Percentiles rank a stretch among this genome's conserved stretches.
Evolutionary conservation across 345 rosid genomes (phyloP).

Genomic region (Physaria fendleri): DNA sequence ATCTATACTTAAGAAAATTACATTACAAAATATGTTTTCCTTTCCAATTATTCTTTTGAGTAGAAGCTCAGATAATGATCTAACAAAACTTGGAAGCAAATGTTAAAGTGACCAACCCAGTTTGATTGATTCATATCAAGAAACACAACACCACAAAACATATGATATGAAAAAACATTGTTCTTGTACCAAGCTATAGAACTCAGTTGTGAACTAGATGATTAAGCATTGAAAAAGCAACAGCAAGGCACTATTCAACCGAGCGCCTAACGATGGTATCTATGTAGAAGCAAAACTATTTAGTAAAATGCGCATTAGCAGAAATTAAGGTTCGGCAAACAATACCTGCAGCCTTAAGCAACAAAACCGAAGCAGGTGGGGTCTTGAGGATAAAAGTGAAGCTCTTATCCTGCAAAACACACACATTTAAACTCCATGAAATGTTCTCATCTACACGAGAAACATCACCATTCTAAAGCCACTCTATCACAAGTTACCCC

Average conservation of each 20-base stretch:
- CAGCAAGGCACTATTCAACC: not conserved
- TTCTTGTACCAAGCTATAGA: not conserved
- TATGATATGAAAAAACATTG: not conserved
- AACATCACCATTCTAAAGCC: not conserved
- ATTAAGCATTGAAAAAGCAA: not conserved
- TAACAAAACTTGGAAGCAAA: not conserved
- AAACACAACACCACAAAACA: not conserved
- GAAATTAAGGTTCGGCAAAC: not conserved
- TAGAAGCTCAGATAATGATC: not conserved
- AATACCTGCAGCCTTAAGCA: conserved; percentile 91
- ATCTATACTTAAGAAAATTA: not conserved
- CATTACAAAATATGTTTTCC: not conserved
- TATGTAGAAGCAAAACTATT: not conserved
- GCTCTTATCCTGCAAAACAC: conserved; percentile 78
- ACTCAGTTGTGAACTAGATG: too few species aligned
- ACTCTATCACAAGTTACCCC: not conserved
- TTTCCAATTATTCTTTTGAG: not conserved
- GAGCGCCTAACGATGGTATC: not conserved
- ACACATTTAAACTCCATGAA: conserved; percentile 2
- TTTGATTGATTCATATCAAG: not conserved
- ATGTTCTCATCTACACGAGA: not conserved
- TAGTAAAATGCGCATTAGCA: not conserved
- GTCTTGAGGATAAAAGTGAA: conserved; percentile 93
- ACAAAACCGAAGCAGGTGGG: conserved; percentile 91
- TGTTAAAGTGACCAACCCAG: not conserved